Percentiles rank a stretch among this genome's conserved stretches.
Evolutionary conservation across 768 basidiomycete species (phyloP).

Genomic region (Tylopilus vinaceipallidus): DNA sequence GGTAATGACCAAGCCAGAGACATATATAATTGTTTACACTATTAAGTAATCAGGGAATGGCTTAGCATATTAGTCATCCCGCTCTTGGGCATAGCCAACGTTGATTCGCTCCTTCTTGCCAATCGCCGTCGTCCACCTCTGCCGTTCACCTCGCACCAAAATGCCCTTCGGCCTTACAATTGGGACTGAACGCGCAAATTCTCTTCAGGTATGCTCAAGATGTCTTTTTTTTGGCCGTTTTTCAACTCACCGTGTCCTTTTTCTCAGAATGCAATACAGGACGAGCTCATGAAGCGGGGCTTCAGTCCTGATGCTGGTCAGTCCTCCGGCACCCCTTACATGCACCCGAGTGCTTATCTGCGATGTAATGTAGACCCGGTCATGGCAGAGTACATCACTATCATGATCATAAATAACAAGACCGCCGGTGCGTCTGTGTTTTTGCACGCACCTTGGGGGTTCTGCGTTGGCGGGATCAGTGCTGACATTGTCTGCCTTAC

Average conservation of each 20-base stretch:
- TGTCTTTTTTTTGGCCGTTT: constrained; percentile 5
- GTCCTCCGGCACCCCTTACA: constrained; percentile 12
- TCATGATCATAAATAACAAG: constrained; percentile 95
- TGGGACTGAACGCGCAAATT: constrained; percentile 71
- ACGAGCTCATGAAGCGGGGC: constrained; percentile 73
- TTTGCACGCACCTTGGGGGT: not conserved
- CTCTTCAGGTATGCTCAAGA: constrained; percentile 56
- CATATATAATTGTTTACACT: no score
- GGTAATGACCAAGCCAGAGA: no score
- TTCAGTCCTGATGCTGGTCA: constrained; percentile 77
- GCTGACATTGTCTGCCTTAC: constrained; percentile 11
- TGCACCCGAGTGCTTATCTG: constrained; percentile 12
- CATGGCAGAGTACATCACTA: constrained; percentile 94
- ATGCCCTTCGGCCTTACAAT: constrained; percentile 80
- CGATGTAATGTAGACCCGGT: constrained; percentile 58
- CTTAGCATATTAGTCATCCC: constrained; percentile 30
- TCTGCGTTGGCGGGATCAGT: not conserved
- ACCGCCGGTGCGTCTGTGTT: constrained; percentile 52
- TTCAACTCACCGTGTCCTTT: constrained; percentile 12
- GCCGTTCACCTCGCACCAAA: constrained; percentile 13
- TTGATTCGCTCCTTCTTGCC: constrained; percentile 25
- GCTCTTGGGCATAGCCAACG: constrained; percentile 14
- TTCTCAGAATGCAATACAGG: constrained; percentile 69
- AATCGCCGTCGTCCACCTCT: constrained; percentile 27
- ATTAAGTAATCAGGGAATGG: constrained; percentile 2